Evolutionary conservation across 495 filamentous ascomycete species (phyloP).

Genomic region (Talaromyces liani): DNA sequence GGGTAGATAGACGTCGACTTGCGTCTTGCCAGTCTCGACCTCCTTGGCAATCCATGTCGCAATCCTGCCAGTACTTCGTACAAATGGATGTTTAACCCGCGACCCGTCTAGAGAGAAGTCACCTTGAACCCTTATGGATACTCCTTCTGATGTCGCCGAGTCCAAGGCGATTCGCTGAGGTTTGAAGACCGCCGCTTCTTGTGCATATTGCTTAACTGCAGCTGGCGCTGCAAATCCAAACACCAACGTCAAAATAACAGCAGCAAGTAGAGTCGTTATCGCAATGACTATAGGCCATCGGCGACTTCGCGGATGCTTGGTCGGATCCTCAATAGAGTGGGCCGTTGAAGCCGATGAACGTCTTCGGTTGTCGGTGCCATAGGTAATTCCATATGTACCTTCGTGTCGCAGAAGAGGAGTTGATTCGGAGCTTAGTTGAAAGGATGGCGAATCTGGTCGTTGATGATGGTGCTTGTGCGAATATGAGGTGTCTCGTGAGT

Average conservation of each 20-base stretch:
- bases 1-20: conserved; percentile 72
- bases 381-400: conserved; percentile 14
- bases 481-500: conserved; percentile 10
- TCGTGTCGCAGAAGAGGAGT: conserved; percentile 35
- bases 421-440: conserved; percentile 34
- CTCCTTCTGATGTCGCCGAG: conserved; percentile 67
- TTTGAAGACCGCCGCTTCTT: conserved; percentile 72
- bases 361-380: conserved; percentile 24
- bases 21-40: conserved; percentile 60
- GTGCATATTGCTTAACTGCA: conserved; percentile 74
- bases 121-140: conserved; percentile 70
- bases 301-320: conserved; percentile 9
- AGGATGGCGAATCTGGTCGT: conserved; percentile 17
- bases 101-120: conserved; percentile 71
- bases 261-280: conserved; percentile 37
- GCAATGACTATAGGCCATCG: conserved; percentile 54
- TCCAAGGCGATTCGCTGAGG: conserved; percentile 76
- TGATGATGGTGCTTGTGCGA: conserved; percentile 5
- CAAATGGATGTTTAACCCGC: conserved; percentile 58
- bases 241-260: conserved; percentile 42
- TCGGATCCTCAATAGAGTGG: background rate
- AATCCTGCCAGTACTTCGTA: conserved; percentile 66
- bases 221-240: conserved; percentile 75
- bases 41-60: conserved; percentile 75
- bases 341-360: conserved; percentile 14